Base-by-base conservation (phyloP, 208 protist genomes). In the Trypanosoma rangeli region DNA sequence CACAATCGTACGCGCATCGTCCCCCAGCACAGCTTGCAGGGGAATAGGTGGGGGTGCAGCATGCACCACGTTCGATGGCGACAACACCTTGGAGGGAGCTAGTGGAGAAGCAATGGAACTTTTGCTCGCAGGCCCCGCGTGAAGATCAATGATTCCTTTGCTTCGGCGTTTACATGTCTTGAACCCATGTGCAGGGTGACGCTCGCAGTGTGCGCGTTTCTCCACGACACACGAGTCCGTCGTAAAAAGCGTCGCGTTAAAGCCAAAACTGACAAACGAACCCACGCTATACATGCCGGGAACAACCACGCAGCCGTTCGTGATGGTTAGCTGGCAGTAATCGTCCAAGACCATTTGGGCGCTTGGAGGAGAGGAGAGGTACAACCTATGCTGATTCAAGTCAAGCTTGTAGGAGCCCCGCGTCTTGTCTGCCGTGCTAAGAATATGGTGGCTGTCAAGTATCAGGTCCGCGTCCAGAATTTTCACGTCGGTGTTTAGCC, bases 241-340 rank as follows among this genome's bases (percentile, higher is more conserved):
- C 12, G 80, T 91, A 67, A 85, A 78, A 12, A 96, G 79, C 15
- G 78, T 57, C 12, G 91, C 76, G 37, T 79, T 79, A 10, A 81
- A 52, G 29, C 80, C 89, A 62, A 87, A 94, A 73, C 87, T 89
- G 24, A 92, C 85, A 79, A 90, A 97, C 22, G 89, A 94, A 70
- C 84, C 80, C 49, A 97, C 68, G 3, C 81, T 73, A 78, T 94
- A 94, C 79, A 89, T 80, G 57, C 92, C 89, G 0, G 92, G 85
- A 3, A 97, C 69, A 15, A 86, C 65, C 48, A 97, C 65, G n/a
- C 79, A 85, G 62, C 92, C 92, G 80, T 94, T 97, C 24, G 80
- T 88, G 63, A 97, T 85, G 35, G 81, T 92, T 68, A 97, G 63
- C 54, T 97, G 82, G 69, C 85, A 93, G 61, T 86, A 82, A 37